Conservation (phyloP, 148 eudicot species). For the Arctostaphylos glauca region DNA sequence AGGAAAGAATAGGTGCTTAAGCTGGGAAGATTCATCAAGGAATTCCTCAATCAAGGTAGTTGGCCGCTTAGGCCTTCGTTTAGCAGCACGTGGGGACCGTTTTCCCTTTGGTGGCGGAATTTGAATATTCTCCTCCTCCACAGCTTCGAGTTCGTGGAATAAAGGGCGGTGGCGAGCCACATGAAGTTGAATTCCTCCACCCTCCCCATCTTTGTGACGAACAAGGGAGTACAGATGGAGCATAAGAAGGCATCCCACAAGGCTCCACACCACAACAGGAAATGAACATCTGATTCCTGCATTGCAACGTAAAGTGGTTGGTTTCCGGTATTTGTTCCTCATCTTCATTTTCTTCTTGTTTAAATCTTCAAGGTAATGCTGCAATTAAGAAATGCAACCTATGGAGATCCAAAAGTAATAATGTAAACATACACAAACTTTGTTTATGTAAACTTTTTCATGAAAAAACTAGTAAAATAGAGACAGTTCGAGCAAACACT, state of each 20-base stretch:
- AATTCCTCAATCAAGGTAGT: constrained; percentile 84
- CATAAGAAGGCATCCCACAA: constrained; percentile 60
- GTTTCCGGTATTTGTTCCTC: constrained; percentile 90
- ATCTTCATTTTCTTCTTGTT: constrained; percentile 60
- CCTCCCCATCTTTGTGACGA: constrained; percentile 33
- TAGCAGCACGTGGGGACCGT: constrained; percentile 87
- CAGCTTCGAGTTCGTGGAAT: constrained; percentile 64
- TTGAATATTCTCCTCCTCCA: constrained; percentile 77
- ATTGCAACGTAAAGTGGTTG: constrained; percentile 81
- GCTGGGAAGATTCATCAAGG: constrained; percentile 82
- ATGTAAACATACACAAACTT: constrained; percentile 38
- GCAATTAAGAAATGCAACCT: constrained; percentile 66
- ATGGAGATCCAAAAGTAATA: constrained; percentile 53
- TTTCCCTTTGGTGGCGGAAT: constrained; percentile 81
- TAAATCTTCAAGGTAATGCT: constrained; percentile 59
- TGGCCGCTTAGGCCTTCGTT: constrained; percentile 66
- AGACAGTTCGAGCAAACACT: not conserved
- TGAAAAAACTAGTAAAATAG: not conserved
- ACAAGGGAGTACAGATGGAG: constrained; percentile 61
- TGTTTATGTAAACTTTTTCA: not conserved
- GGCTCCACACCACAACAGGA: constrained; percentile 47
- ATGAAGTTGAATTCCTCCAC: constrained; percentile 28
- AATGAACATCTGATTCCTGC: constrained; percentile 79
- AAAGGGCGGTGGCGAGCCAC: constrained; percentile 30
- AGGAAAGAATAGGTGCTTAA: constrained; percentile 84